phyloP scores from a whole-genome alignment of 805 yeast species.

The Jamesozyma gamospora region DNA sequence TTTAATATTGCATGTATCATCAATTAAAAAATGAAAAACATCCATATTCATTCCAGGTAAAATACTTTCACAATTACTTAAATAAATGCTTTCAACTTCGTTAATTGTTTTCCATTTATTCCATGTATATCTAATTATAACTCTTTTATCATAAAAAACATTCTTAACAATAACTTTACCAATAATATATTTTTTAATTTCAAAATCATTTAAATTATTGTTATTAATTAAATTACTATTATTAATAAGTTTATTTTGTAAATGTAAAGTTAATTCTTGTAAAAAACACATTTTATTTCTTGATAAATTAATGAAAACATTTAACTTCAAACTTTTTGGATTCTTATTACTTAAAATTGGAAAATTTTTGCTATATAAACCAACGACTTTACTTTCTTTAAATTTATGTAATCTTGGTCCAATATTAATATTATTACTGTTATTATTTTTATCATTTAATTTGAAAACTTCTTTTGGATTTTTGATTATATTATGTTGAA shows the following conservation, averaged over 20 bases:
- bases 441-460: background rate
- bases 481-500: background rate
- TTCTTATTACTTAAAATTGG: conserved; percentile 22
- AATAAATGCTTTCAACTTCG: conserved; percentile 26
- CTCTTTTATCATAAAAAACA: conserved; percentile 55
- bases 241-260: conserved; percentile 6
- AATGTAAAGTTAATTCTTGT: conserved; percentile 17
- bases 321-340: conserved; percentile 21
- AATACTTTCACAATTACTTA: conserved; percentile 22
- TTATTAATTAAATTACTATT: background rate
- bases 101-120: conserved; percentile 64
- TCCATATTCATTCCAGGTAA: conserved; percentile 27
- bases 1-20: conserved; percentile 10
- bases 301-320: conserved; percentile 23
- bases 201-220: background rate
- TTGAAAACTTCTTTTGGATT: background rate
- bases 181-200: conserved; percentile 29
- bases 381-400: conserved; percentile 12
- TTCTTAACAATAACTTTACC: conserved; percentile 80
- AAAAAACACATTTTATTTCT: conserved; percentile 18
- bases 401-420: too few species aligned
- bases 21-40: conserved; percentile 24
- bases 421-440: background rate
- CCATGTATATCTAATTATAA: conserved; percentile 64
- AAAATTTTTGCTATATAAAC: conserved; percentile 22